Evolutionary conservation across 352 stramenopile genomes (phyloP), one percentile per base, ranked within the genome.

Genomic region (Globisporangium alternatum): DNA sequence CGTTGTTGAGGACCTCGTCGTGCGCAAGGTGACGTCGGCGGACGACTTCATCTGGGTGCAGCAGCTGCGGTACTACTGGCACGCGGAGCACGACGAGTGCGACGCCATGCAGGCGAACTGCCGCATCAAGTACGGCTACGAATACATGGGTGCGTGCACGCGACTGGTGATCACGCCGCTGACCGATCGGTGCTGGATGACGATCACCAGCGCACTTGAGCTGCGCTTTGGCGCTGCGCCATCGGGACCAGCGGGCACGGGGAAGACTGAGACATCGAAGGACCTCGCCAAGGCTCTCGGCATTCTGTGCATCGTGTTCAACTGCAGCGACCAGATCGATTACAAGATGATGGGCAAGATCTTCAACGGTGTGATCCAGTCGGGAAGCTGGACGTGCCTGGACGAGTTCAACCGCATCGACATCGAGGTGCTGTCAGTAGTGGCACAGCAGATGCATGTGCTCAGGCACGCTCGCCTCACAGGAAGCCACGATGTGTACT

Each of bases 311-410:
- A 97, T 98, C 62, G 95, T 98, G 19, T 98, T 98, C 68, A 98
- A 98, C 67, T 98, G 95, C 76, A 97, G 86, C 33, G 95, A 98
- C 63, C 92, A 98, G 74, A 98, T 98, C 76, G 97, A 90, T 63
- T 92, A 90, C 70, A 89, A 84, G 60, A 91, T 91, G 72, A 86
- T 95, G 77, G 86, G 74, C n/a, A 93, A 83, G 53, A 87, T 96
- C 35, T 92, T 95, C 39, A 92, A 93, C 52, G 89, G 89, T 25
- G 77, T 93, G 12, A 72, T 85, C 28, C 83, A 94, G 65, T 77
- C 81, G 3, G 88, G 90, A 4, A 77, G 75, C 22, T 97, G 90
- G 90, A 74, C 77, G 2, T 97, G 90, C 56, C 66, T 97, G 25
- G 90, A 97, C 59, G 90, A 97, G 55, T 97, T 97, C 64, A 97